Evolutionary conservation across 176 grass and related monocot genomes (phyloP).

Genomic region (Eremochloa ophiuroides): DNA sequence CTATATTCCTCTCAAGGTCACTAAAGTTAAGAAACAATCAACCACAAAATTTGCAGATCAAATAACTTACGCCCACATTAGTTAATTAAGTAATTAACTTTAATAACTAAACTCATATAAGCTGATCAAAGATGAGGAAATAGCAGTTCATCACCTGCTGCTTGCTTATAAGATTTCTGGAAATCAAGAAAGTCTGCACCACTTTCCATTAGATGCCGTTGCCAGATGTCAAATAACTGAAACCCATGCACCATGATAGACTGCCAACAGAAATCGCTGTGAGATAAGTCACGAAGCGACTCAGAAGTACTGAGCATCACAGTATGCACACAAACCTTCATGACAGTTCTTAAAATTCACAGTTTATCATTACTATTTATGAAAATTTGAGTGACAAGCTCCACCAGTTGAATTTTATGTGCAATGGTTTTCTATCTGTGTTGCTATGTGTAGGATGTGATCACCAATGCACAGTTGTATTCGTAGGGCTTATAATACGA

Average conservation of each 20-base stretch:
- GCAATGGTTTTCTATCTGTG: background rate
- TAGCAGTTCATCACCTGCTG: constrained; percentile 57
- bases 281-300: constrained; percentile 26
- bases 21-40: constrained; percentile 10
- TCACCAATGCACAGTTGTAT: background rate
- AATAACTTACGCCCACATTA: constrained; percentile 15
- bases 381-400: background rate
- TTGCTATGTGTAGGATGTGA: background rate
- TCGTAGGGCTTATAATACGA: background rate
- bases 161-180: constrained; percentile 70
- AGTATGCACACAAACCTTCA: background rate
- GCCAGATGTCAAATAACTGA: constrained; percentile 96
- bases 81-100: constrained; percentile 22
- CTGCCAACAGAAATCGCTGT: constrained; percentile 45
- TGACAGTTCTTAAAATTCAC: background rate
- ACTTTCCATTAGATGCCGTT: constrained; percentile 61
- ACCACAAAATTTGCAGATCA: constrained; percentile 29
- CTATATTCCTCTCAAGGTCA: constrained; percentile 26
- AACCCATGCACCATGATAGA: constrained; percentile 98
- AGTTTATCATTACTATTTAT: background rate
- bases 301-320: constrained; percentile 6
- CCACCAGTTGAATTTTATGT: background rate
- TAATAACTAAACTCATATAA: background rate
- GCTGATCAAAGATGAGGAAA: background rate
- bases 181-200: constrained; percentile 63